Evolutionary conservation across 768 basidiomycete species (phyloP).

Genomic region (Cystobasidiopsis lactophilus): DNA sequence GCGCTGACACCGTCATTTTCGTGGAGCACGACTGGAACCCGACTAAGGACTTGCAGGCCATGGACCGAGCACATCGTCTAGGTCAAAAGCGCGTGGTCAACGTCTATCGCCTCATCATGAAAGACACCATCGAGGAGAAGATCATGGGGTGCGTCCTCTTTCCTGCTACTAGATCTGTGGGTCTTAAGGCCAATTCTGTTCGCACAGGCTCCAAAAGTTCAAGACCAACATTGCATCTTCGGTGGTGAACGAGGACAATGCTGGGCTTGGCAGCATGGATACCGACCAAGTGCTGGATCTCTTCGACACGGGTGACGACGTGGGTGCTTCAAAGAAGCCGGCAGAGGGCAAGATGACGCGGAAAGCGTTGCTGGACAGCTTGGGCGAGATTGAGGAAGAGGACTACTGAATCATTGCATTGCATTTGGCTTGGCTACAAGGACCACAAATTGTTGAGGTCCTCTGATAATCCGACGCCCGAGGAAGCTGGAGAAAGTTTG

Average conservation of each 20-base stretch:
- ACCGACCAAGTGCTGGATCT: constrained; percentile 90
- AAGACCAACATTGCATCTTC: constrained; percentile 95
- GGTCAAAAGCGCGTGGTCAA: constrained; percentile 99
- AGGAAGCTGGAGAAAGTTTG: too few relatives aligned
- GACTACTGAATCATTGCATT: background rate
- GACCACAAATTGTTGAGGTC: too few relatives aligned
- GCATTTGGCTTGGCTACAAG: too few relatives aligned
- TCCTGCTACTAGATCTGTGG: background rate
- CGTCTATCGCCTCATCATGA: constrained; percentile 88
- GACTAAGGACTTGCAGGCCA: constrained; percentile 97
- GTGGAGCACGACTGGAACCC: constrained; percentile 99
- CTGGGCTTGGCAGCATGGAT: constrained; percentile 83
- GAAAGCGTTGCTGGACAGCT: constrained; percentile 9
- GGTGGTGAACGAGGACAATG: constrained; percentile 90
- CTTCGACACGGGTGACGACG: constrained; percentile 29
- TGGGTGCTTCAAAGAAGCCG: background rate
- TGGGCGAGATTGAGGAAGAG: constrained; percentile 7
- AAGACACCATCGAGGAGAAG: constrained; percentile 93
- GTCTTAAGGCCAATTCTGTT: background rate
- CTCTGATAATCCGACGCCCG: too few relatives aligned
- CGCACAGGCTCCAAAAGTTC: constrained; percentile 71
- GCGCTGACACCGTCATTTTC: constrained; percentile 97
- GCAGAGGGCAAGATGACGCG: constrained; percentile 6
- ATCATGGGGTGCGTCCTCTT: constrained; percentile 73
- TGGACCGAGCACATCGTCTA: constrained; percentile 95